phyloP scores from a whole-genome alignment of 179 eudicot species.

The Drosera spatulata region DNA sequence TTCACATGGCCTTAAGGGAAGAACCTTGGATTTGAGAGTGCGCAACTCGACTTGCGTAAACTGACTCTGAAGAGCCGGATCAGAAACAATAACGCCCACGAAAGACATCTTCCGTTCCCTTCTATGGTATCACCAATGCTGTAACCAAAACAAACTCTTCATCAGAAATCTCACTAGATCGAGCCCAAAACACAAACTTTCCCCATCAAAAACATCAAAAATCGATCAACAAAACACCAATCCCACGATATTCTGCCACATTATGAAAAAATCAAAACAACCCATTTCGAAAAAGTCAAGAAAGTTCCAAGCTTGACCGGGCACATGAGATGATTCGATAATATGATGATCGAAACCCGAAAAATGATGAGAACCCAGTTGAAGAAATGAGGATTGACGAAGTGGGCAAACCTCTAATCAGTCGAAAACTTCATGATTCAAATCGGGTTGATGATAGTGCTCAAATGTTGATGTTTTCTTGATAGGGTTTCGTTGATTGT shows the following conservation, averaged over 20 bases:
- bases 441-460: constrained; percentile 3
- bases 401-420: constrained; percentile 12
- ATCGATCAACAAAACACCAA: not conserved
- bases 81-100: constrained; percentile 65
- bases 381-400: not conserved
- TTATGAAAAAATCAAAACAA: not conserved
- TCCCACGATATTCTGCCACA: not conserved
- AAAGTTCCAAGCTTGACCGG: not conserved
- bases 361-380: not conserved
- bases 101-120: constrained; percentile 41
- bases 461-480: not conserved
- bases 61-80: constrained; percentile 73
- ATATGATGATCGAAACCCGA: not conserved
- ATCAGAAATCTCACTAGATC: constrained; percentile 1
- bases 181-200: constrained; percentile 5
- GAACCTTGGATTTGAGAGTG: constrained; percentile 55
- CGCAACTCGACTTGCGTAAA: constrained; percentile 78
- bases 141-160: constrained; percentile 10
- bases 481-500: not conserved
- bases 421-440: not conserved
- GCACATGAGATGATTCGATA: not conserved
- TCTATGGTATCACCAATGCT: constrained; percentile 10
- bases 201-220: not conserved
- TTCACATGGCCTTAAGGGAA: not conserved
- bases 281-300: too few species aligned